Base-by-base conservation (phyloP, 257 asterid genomes). In the Fraxinus anomala region DNA sequence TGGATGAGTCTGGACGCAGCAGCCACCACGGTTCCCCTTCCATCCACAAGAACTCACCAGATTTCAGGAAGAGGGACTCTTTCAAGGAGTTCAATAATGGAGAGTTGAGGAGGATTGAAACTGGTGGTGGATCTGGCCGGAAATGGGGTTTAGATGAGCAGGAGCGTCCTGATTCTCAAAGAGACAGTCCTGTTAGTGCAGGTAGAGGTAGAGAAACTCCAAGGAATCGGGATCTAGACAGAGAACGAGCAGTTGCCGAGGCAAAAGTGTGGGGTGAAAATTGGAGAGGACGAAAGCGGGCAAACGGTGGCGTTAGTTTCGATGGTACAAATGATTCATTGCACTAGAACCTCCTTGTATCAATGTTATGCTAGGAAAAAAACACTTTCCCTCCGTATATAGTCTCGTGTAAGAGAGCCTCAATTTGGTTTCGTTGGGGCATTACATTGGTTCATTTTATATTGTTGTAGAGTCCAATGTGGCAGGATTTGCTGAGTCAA, bases 251-350 rank as follows among this genome's bases (percentile, higher is more conserved):
- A 1, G 98, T 95, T 79, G 98, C 99, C 2, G 86, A 88, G 86
- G 99, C 99, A 0, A 95, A 90, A 82, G 96, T 95, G 37, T 95
- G 98, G 99, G 98, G 98, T 0, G 97, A 89, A 83, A 91, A 88
- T 74, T 88, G 92, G 96, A 88, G 97, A 80, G 98, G 88, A 72
- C 87, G 87, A 65, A 91, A 92, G 90, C 85, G 84, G 75, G 85
- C 81, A 0, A 86, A 77, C 59, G 84, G 80, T 16, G 76, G 40
- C 68, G 90, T 89, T 30, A 89, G 93, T 82, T 91, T 89, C 47
- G 97, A 94, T 79, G 86, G 89, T 42, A 76, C 88, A 63, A 85
- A 87, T 61, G 94, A 88, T 12, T 85, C 81, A 79, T 39, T 24
- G 66, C 76, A 8, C 17, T 24, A 40, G 69, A 23, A 28, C 34